A percentile compares a stretch with the other conserved stretches of the same genome.
Evolutionary conservation across 1,284 basidiomycete species (phyloP).

Genomic region (Ustilago nuda): DNA sequence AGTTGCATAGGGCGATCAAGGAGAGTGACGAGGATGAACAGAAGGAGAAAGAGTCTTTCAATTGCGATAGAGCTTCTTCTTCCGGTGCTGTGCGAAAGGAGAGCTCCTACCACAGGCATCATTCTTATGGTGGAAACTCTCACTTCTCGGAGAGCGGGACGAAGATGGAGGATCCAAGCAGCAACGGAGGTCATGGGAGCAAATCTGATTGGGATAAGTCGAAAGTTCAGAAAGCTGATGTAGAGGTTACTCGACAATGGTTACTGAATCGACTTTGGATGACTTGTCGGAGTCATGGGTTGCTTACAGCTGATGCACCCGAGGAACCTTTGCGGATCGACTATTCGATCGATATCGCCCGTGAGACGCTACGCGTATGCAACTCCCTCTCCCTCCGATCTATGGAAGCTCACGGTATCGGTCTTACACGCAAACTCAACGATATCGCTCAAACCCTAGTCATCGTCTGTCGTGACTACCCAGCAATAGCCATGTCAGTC

Average conservation of each 20-base stretch:
- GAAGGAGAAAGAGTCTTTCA: conserved; percentile 38
- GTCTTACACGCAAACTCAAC: conserved; percentile 56
- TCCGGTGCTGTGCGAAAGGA: conserved; percentile 20
- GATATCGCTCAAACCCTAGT: conserved; percentile 60
- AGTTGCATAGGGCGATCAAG: conserved; percentile 53
- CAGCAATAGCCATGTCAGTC: conserved; percentile 46
- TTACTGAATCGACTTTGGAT: conserved; percentile 58
- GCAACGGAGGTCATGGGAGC: conserved; percentile 1
- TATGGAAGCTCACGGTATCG: conserved; percentile 63
- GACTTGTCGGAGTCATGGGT: conserved; percentile 48
- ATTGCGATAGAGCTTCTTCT: conserved; percentile 6
- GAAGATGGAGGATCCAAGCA: conserved; percentile 17
- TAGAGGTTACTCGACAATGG: conserved; percentile 61
- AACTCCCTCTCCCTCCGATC: conserved; percentile 45
- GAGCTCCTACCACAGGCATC: conserved; percentile 10
- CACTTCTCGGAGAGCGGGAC: neutral
- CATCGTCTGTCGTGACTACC: conserved; percentile 55
- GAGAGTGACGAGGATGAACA: conserved; percentile 48
- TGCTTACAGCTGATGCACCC: conserved; percentile 38
- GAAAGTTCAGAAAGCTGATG: conserved; percentile 57
- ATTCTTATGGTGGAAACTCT: conserved; percentile 18
- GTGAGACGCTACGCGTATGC: conserved; percentile 56
- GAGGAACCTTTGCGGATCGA: conserved; percentile 48
- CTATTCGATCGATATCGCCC: conserved; percentile 57
- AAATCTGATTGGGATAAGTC: conserved; percentile 44